phyloP scores from a whole-genome alignment of 768 basidiomycete species.

The Boletus tylopilopsis region DNA sequence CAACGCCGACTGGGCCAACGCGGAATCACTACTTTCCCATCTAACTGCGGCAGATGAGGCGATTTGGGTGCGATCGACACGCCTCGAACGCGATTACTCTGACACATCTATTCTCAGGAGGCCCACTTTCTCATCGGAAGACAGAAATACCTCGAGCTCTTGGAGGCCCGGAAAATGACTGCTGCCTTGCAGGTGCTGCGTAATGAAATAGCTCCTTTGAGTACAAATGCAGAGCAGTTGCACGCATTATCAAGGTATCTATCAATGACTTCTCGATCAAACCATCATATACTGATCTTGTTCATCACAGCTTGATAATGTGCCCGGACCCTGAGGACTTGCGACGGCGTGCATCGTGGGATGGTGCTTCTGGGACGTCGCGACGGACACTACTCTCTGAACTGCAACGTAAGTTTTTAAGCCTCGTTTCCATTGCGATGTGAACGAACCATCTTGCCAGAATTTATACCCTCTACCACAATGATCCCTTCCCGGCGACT shows the following conservation, averaged over 20 bases:
- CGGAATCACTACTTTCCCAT: constrained; percentile 62
- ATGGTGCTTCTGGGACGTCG: constrained; percentile 80
- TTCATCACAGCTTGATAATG: constrained; percentile 75
- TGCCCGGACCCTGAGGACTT: constrained; percentile 83
- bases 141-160: constrained; percentile 93
- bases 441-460: constrained; percentile 38
- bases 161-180: constrained; percentile 78
- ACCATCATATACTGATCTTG: constrained; percentile 15
- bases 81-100: constrained; percentile 10
- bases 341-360: constrained; percentile 79
- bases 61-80: constrained; percentile 54
- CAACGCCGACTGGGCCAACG: constrained; percentile 76
- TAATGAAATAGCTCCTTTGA: constrained; percentile 81
- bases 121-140: constrained; percentile 84
- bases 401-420: constrained; percentile 66
- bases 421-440: neutral
- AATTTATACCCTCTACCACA: constrained; percentile 81
- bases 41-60: constrained; percentile 68
- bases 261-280: constrained; percentile 7
- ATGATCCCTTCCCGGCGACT: constrained; percentile 94
- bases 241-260: constrained; percentile 84
- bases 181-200: constrained; percentile 83
- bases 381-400: constrained; percentile 69
- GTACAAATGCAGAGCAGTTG: constrained; percentile 74
- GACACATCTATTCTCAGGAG: constrained; percentile 46